Base-by-base conservation (phyloP, 2,329 filamentous ascomycete species). In the Trichophyton verrucosum region DNA sequence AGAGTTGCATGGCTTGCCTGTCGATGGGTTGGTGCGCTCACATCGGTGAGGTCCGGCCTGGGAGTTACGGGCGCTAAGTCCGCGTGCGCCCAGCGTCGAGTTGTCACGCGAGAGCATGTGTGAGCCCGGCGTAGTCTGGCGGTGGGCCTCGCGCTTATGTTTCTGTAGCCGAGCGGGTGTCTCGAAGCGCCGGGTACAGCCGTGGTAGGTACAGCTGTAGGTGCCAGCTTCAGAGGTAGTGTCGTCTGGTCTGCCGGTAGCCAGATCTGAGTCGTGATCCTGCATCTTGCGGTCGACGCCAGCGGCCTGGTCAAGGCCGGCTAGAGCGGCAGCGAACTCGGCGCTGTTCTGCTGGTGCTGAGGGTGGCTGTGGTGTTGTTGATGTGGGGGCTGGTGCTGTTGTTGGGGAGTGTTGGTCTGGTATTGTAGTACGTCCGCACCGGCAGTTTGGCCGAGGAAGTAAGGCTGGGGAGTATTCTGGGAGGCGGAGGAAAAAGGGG, bases 151-250 rank as follows among this genome's bases (percentile, higher is more conserved):
- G 24, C 91, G 85, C 78, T 96, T 96, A 78, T 99, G 94, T 76
- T 94, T 94, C 72, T 97, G 91, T 2, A 99, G 80, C 66, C 91
- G 85, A 7, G 85, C 81, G 3, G 91, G 90, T 1, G 90, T 90
- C 66, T 95, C 89, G 70, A 99, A 99, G 59, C 94, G 87, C 66
- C 87, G 79, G 0, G 86, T 86, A 71, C 94, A 97, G 9, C 91
- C 90, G 69, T 95, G 91, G 68, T 96, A 96, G 0, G 91, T 96
- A 74, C 94, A 99, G 0, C 91, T 95, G 75, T 96, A 99, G 0
- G 91, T 96, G 11, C 92, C 92, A 20, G 86, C 82, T 66, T 95
- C 89, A 0, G 90, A 88, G 15, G 79, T 78, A 1, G 86, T 85
- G 46, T 84, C 80, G 1, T 77, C 72, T 0, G 90, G 89, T 77